Conservation (phyloP, 352 stramenopile genomes). For the Phytophthora fragariaefolia region DNA sequence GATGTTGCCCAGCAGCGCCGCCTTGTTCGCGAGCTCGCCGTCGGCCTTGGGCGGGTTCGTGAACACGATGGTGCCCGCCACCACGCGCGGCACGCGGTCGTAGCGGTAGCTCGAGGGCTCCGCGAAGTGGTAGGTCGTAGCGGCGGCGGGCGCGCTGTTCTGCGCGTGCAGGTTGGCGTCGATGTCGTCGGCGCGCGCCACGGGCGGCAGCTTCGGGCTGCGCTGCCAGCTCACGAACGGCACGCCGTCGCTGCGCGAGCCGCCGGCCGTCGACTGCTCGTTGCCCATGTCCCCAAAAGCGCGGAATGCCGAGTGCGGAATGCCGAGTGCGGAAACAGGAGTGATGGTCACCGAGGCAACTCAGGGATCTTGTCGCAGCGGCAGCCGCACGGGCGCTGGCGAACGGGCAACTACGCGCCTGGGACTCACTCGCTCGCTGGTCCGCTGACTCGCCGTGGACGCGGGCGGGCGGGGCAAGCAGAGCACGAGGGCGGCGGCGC, state of each 20-base stretch:
- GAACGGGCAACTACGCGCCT: background rate
- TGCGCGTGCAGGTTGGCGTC: conserved; percentile 40
- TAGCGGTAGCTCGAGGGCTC: conserved; percentile 87
- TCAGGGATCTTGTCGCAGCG: conserved; percentile 14
- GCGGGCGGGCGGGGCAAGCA: too few species aligned
- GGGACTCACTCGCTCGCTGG: background rate
- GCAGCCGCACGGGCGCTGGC: background rate
- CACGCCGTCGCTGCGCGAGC: conserved; percentile 55
- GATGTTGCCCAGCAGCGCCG: conserved; percentile 66
- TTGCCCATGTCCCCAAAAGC: conserved; percentile 48
- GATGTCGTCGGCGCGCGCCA: conserved; percentile 24
- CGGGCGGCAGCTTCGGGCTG: conserved; percentile 26
- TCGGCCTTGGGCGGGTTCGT: conserved; percentile 75
- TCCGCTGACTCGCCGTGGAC: background rate
- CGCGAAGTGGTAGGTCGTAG: conserved; percentile 71
- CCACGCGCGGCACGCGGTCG: conserved; percentile 58
- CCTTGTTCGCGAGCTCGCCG: conserved; percentile 66
- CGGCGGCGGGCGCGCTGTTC: conserved; percentile 25
- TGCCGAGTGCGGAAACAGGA: conserved; percentile 10
- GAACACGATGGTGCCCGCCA: conserved; percentile 62
- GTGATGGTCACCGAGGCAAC: conserved; percentile 28
- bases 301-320: conserved; percentile 5
- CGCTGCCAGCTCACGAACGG: conserved; percentile 74
- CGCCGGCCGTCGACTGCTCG: conserved; percentile 53
- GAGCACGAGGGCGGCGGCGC: background rate